phyloP scores from a whole-genome alignment of 2,329 filamentous ascomycete genomes.

The Bipolaris sorokiniana region DNA sequence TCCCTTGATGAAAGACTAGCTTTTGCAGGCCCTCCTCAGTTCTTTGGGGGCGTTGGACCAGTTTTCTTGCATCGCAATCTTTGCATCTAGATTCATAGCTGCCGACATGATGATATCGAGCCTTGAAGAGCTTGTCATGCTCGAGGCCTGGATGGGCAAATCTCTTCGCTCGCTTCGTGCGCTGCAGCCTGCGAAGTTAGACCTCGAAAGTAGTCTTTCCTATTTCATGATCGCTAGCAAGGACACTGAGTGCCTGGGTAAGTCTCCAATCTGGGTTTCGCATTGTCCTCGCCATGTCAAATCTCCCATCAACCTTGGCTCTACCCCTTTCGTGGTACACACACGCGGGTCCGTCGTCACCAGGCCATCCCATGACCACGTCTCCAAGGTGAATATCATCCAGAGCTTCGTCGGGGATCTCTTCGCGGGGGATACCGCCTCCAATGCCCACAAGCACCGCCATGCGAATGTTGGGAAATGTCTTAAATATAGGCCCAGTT shows the following conservation, averaged over 20 bases:
- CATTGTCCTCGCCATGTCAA: constrained; percentile 17
- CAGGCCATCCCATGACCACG: not conserved
- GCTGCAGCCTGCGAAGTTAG: not conserved
- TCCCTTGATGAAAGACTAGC: not conserved
- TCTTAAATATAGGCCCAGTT: constrained; percentile 15
- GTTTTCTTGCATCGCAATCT: not conserved
- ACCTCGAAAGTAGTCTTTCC: constrained; percentile 1
- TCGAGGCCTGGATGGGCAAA: not conserved
- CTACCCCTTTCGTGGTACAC: constrained; percentile 11
- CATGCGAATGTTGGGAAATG: constrained; percentile 19
- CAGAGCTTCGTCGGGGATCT: not conserved
- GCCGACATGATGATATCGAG: not conserved
- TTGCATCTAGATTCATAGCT: not conserved
- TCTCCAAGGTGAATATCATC: not conserved
- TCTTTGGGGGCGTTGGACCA: not conserved
- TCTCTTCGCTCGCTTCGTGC: not conserved
- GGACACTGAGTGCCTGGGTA: constrained; percentile 11
- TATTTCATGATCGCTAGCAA: constrained; percentile 4
- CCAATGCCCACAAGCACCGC: constrained; percentile 18
- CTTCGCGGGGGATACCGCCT: constrained; percentile 15
- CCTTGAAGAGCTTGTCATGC: not conserved
- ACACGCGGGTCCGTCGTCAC: not conserved
- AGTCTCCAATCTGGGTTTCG: constrained; percentile 18
- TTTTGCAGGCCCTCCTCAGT: not conserved
- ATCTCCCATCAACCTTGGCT: constrained; percentile 10